These are phyloP conservation scores for Cladosporium sp. DNA, from an alignment of 2,329 filamentous ascomycete species.

Conservation along the genomic window DNA sequence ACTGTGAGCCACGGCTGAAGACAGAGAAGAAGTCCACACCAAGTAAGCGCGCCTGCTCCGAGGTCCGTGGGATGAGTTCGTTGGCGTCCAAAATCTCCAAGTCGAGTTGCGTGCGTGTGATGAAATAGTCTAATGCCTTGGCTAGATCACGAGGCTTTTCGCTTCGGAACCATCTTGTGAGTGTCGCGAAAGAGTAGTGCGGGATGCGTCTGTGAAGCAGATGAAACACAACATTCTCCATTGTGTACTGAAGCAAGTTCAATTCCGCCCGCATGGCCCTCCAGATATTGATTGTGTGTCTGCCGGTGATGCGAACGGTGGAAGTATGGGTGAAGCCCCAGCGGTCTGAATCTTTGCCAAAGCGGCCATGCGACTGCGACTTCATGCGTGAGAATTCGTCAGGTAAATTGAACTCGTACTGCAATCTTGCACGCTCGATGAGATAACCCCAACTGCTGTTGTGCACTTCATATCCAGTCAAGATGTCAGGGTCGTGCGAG, in stretches of 20 bases:
- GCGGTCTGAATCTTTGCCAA: constrained; percentile 78
- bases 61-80: constrained; percentile 81
- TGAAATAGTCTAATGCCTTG: constrained; percentile 74
- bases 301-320: constrained; percentile 83
- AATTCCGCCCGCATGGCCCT: constrained; percentile 91
- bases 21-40: constrained; percentile 97
- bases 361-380: constrained; percentile 72
- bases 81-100: constrained; percentile 89
- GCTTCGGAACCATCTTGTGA: constrained; percentile 78
- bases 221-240: constrained; percentile 95
- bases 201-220: constrained; percentile 81
- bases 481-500: constrained; percentile 78
- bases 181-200: constrained; percentile 72
- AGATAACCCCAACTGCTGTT: constrained; percentile 92
- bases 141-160: constrained; percentile 62
- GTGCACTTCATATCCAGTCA: constrained; percentile 93
- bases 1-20: constrained; percentile 90
- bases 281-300: constrained; percentile 97
- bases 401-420: constrained; percentile 86
- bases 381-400: constrained; percentile 90
- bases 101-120: constrained; percentile 70
- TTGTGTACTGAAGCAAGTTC: constrained; percentile 86
- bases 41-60: constrained; percentile 86
- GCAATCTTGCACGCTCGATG: constrained; percentile 78
- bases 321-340: constrained; percentile 96